phyloP scores from a whole-genome alignment of 2,329 filamentous ascomycete species.

The Sclerotinia subarctica region DNA sequence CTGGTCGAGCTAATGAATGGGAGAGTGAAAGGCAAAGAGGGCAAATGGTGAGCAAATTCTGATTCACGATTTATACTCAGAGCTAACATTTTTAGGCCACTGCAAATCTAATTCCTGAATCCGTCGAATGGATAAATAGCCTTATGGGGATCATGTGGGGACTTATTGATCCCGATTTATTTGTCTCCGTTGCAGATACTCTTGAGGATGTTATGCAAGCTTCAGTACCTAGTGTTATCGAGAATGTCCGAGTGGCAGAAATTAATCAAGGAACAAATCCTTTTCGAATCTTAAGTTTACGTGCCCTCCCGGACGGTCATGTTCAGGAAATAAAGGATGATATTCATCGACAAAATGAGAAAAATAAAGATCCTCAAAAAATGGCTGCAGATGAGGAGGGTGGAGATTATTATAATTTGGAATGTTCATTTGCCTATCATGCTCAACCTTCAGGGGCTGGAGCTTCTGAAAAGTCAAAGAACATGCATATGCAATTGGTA shows the following conservation, averaged over 20 bases:
- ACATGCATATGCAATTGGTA: constrained; percentile 95
- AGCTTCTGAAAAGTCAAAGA: constrained; percentile 77
- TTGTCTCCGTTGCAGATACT: constrained; percentile 83
- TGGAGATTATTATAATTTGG: constrained; percentile 89
- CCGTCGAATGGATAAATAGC: constrained; percentile 95
- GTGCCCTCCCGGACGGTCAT: constrained; percentile 78
- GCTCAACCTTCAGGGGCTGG: constrained; percentile 69
- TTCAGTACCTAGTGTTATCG: constrained; percentile 84
- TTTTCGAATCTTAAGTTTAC: constrained; percentile 79
- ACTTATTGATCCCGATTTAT: constrained; percentile 92
- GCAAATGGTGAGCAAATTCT: constrained; percentile 55
- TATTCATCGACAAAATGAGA: constrained; percentile 73
- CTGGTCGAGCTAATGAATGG: constrained; percentile 84
- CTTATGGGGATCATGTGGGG: constrained; percentile 83
- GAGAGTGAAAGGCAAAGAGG: constrained; percentile 80
- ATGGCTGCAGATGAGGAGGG: constrained; percentile 85
- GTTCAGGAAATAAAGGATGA: constrained; percentile 79
- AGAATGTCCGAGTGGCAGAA: constrained; percentile 91
- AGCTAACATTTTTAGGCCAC: constrained; percentile 51
- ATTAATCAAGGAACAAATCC: constrained; percentile 94
- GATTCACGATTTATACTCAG: no score
- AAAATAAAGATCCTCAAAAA: constrained; percentile 81
- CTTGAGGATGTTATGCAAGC: constrained; percentile 96
- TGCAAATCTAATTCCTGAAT: constrained; percentile 86
- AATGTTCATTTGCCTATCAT: constrained; percentile 88